These are phyloP conservation scores for Grigorovia humatica DNA, from an alignment of 805 yeast species.

Conservation along the genomic window DNA sequence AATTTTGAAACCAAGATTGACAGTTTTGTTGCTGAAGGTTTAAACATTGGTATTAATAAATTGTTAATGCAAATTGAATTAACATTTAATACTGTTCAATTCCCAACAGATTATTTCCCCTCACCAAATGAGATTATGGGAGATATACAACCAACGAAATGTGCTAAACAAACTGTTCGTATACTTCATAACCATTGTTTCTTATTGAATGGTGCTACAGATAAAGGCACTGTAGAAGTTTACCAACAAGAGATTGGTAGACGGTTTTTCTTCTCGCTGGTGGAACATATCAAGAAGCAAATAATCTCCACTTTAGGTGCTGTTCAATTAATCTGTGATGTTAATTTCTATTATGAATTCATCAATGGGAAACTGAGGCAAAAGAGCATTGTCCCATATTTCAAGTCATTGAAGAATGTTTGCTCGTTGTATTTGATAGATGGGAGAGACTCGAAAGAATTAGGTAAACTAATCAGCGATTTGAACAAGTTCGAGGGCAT, in stretches of 20 bases:
- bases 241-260: conserved; percentile 92
- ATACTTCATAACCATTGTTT: conserved; percentile 63
- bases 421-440: conserved; percentile 73
- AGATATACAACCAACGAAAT: conserved; percentile 44
- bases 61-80: conserved; percentile 71
- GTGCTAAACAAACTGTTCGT: conserved; percentile 53
- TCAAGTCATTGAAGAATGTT: conserved; percentile 72
- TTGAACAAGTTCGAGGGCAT: conserved; percentile 79
- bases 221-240: conserved; percentile 77
- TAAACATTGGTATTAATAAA: conserved; percentile 85
- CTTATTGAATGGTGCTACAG: conserved; percentile 71
- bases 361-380: conserved; percentile 48
- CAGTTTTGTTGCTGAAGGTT: conserved; percentile 83
- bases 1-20: conserved; percentile 74
- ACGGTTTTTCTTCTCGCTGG: conserved; percentile 64
- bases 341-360: conserved; percentile 70
- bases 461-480: conserved; percentile 77
- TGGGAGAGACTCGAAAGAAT: conserved; percentile 57
- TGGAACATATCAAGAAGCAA: conserved; percentile 65
- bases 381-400: conserved; percentile 62
- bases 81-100: conserved; percentile 43
- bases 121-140: conserved; percentile 6
- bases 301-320: conserved; percentile 77
- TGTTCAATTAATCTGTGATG: conserved; percentile 65
- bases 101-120: conserved; percentile 57